Evolutionary conservation across 2,329 filamentous ascomycete species (phyloP).

Genomic region (Elsinoe batatas): DNA sequence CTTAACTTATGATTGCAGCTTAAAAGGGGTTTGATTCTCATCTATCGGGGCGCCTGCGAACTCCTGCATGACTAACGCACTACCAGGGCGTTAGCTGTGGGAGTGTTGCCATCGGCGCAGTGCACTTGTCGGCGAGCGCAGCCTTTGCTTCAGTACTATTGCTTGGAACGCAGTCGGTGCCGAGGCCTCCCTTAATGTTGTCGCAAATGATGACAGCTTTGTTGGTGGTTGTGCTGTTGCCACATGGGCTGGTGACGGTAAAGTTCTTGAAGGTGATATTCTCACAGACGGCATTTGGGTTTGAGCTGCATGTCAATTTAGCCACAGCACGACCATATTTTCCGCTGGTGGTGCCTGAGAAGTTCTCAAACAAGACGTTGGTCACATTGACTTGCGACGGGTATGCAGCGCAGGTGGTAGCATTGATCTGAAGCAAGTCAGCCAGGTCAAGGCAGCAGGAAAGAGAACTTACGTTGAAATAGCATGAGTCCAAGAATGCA

Average conservation of each 20-base stretch:
- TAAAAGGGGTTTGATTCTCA: too few species aligned
- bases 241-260: slow-evolving; percentile 43
- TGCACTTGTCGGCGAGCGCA: slow-evolving; percentile 2
- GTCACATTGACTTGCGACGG: slow-evolving; percentile 50
- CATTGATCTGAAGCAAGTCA: slow-evolving; percentile 28
- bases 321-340: slow-evolving; percentile 47
- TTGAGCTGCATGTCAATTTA: slow-evolving; percentile 42
- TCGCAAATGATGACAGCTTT: slow-evolving; percentile 12
- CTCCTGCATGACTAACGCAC: not conserved
- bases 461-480: slow-evolving; percentile 21
- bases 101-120: not conserved
- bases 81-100: not conserved
- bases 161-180: slow-evolving; percentile 11
- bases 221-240: slow-evolving; percentile 16
- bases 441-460: not conserved
- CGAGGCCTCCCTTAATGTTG: slow-evolving; percentile 31
- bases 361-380: slow-evolving; percentile 50
- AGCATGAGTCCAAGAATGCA: slow-evolving; percentile 1
- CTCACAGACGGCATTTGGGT: slow-evolving; percentile 39
- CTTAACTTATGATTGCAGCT: too few species aligned
- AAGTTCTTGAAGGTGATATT: slow-evolving; percentile 48
- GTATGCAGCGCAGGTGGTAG: slow-evolving; percentile 42
- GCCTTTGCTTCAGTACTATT: slow-evolving; percentile 4
- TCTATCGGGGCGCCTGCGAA: too few species aligned
- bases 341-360: slow-evolving; percentile 48